Evolutionary conservation across 441 rosid species (phyloP).

Genomic region (Dalechampia spathulata): DNA sequence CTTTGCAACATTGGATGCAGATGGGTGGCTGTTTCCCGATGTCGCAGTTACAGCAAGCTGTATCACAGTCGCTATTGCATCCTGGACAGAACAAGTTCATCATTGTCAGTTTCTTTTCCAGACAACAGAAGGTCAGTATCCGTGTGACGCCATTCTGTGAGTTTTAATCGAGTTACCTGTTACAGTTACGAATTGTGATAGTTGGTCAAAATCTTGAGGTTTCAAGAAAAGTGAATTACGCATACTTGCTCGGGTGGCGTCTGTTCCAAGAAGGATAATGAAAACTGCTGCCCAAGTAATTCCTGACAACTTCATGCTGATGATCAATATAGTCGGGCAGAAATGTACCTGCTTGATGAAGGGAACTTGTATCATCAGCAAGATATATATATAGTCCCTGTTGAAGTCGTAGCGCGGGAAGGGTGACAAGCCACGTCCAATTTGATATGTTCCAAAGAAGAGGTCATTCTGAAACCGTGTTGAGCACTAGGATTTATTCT

Average conservation of each 20-base stretch:
- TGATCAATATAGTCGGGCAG: not conserved
- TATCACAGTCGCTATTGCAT: constrained; percentile 67
- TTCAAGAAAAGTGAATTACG: constrained; percentile 16
- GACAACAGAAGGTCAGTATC: not conserved
- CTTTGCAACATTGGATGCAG: constrained; percentile 62
- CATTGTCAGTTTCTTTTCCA: not conserved
- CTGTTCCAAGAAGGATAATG: constrained; percentile 8
- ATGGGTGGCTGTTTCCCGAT: constrained; percentile 59
- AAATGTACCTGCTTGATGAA: constrained; percentile 12
- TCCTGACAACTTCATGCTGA: constrained; percentile 15
- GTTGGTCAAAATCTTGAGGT: constrained; percentile 18
- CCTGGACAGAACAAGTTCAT: constrained; percentile 23
- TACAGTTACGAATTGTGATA: constrained; percentile 30
- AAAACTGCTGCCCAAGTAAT: constrained; percentile 20
- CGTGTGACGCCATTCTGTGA: not conserved
- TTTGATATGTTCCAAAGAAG: not conserved
- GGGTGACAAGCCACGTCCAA: constrained; percentile 16
- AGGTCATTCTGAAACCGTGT: constrained; percentile 24
- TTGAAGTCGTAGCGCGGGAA: constrained; percentile 1
- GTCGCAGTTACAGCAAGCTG: constrained; percentile 67
- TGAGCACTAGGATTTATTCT: not conserved
- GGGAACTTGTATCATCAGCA: constrained; percentile 9
- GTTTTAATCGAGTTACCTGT: constrained; percentile 31
- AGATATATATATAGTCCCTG: constrained; percentile 17
- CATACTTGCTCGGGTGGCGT: constrained; percentile 22